phyloP scores from a whole-genome alignment of 495 filamentous ascomycete species.

The Tuber magnatum region DNA sequence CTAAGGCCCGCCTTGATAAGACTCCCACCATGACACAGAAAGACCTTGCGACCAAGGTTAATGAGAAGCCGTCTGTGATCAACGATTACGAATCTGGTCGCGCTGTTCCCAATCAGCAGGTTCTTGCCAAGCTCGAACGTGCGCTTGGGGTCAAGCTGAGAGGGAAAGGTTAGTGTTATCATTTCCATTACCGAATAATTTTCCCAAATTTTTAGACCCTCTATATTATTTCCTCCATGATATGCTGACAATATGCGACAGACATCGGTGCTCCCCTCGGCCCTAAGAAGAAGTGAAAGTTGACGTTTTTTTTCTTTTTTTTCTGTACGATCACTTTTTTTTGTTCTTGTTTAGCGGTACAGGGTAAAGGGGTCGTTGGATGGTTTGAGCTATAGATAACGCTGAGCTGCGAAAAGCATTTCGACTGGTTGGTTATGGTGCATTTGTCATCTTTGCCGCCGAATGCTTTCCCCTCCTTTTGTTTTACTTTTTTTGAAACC shows the following conservation, averaged over 20 bases:
- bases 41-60: slow-evolving; percentile 89
- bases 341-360: slow-evolving; percentile 30
- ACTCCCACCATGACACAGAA: slow-evolving; percentile 92
- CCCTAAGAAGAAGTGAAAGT: slow-evolving; percentile 38
- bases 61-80: slow-evolving; percentile 70
- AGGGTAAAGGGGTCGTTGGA: slow-evolving; percentile 19
- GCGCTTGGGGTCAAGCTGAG: slow-evolving; percentile 79
- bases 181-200: neutral
- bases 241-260: slow-evolving; percentile 15
- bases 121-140: slow-evolving; percentile 70
- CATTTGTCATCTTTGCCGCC: neutral
- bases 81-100: slow-evolving; percentile 80
- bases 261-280: slow-evolving; percentile 39
- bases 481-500: neutral
- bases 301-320: slow-evolving; percentile 15
- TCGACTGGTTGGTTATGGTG: neutral
- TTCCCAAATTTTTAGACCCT: neutral
- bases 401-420: neutral
- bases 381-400: neutral
- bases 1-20: slow-evolving; percentile 59
- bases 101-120: slow-evolving; percentile 76
- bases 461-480: neutral
- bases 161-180: slow-evolving; percentile 45
- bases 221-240: neutral
- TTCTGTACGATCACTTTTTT: slow-evolving; percentile 6